Base-by-base conservation (phyloP, 768 basidiomycete species). In the Trametes elegans region DNA sequence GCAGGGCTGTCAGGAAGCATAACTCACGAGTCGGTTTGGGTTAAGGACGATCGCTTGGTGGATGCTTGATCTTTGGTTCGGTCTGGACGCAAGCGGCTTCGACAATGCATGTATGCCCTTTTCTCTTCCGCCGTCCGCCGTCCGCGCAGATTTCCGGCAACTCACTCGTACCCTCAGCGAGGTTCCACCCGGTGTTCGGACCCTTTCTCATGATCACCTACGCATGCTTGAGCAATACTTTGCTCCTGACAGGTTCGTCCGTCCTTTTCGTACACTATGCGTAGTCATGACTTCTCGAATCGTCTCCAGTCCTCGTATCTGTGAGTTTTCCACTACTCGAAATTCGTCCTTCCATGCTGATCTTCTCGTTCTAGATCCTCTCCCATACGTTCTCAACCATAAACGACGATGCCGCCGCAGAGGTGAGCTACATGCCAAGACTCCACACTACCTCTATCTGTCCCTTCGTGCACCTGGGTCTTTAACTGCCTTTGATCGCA, bases 341-440 rank as follows among this genome's bases (percentile, higher is more conserved):
- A 70, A 7, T 60, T 74, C 35, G 28, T 29, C 24, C 26, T n/a
- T 31, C 45, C 44, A 24, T n/a, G 41, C 39, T 13, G 27, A 34
- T 29, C 51, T 16, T 5, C 41, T 13, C 24, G 18, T 19, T n/a
- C 51, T 62, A 93, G 91, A 98, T 98, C 44, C 75, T 99, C 23
- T 93, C 93, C 6, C 92, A 98, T 66, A 98, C 97, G 0, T 99
- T 99, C 68, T 86, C 95, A 0, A 90, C 81, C 7, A 93, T 98
- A 64, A 95, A 87, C 59, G 88, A 91, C 62, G 93, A 98, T 70
- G 97, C 96, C 27, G 85, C 83, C 1, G 93, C 94, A 1, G 93
- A 97, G 78, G 92, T 91, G 60, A 45, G 68, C 58, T 2, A 23
- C 7, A 10, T 1, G 28, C 27, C 14, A 32, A 10, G n/a, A 11